Base-by-base conservation (phyloP, 2,329 filamentous ascomycete species). In the Diaporthe citrichinensis region DNA sequence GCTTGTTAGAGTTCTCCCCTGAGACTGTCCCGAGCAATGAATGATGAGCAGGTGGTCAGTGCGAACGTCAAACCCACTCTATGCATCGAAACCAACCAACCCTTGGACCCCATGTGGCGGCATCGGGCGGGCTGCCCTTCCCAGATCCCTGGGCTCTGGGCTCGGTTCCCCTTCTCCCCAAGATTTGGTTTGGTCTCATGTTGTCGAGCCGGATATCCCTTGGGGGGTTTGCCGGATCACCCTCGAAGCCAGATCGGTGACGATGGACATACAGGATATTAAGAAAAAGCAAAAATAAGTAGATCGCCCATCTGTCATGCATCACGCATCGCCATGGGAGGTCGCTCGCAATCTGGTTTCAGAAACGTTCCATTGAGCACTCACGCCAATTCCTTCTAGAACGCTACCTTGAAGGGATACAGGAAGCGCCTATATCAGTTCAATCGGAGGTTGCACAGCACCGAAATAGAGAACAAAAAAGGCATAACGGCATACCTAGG, bases 401-500 rank as follows among this genome's bases (percentile, higher is more conserved):
- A 53, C 14, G 14, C 46, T 51, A 31, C 49, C 31, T 69, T 20
- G 31, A 36, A 34, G 23, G 46, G 25, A 25, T 6, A 34, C 10
- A 12, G 10, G 34, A 28, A 49, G 25, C 25, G 28, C 28, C 15
- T 25, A n/a, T 28, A 57, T 51, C 62, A 34, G 55, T 55, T 59
- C 49, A 12, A 41, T 25, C n/a, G 62, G 23, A 9, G 28, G n/a
- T 58, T 49, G 46, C 49, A 31, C 39, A 25, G 25, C 59, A 46
- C 28, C 59, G n/a, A 62, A 31, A 46, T 23, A 31, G 51, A 58
- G 46, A 46, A 41, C 31, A 25, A 34, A 28, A 28, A 51, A 62
- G 57, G 65, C 65, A 65, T 67, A 49, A 65, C 34, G 69, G 68
- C 74, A 73, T 62, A 73, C 69, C 41, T 67, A 68, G 58, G 44